phyloP scores from a whole-genome alignment of 176 grass and related monocot genomes.

The Pontederia crassipes region DNA sequence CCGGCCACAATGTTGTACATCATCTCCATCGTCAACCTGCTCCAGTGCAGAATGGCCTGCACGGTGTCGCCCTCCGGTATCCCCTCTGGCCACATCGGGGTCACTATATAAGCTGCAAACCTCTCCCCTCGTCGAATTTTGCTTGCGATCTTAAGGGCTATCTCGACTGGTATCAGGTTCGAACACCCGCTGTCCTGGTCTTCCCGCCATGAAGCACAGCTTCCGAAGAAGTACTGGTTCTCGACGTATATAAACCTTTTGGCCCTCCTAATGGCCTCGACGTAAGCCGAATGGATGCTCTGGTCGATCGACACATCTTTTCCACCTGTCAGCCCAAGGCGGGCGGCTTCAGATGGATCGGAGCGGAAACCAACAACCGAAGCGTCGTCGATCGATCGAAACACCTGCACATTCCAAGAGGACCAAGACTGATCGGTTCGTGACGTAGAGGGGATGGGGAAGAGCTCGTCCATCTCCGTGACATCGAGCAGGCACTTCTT shows the following conservation, averaged over 20 bases:
- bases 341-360: slow-evolving; percentile 25
- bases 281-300: slow-evolving; percentile 59
- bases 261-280: slow-evolving; percentile 73
- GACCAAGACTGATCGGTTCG: slow-evolving; percentile 12
- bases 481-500: slow-evolving; percentile 40
- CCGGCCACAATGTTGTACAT: slow-evolving; percentile 24
- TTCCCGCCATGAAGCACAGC: slow-evolving; percentile 60
- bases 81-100: slow-evolving; percentile 91
- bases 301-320: slow-evolving; percentile 61
- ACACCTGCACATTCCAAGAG: slow-evolving; percentile 95
- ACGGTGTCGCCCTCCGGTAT: slow-evolving; percentile 39
- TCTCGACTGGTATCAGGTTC: slow-evolving; percentile 74
- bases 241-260: slow-evolving; percentile 78
- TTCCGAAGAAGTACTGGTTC: slow-evolving; percentile 95
- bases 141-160: slow-evolving; percentile 67
- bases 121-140: slow-evolving; percentile 53
- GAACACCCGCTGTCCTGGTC: slow-evolving; percentile 52
- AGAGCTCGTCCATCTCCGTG: not conserved
- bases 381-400: slow-evolving; percentile 81
- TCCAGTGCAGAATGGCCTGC: slow-evolving; percentile 75
- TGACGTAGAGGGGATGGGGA: slow-evolving; percentile 22
- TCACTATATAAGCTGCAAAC: slow-evolving; percentile 70
- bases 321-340: slow-evolving; percentile 44
- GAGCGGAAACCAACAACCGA: slow-evolving; percentile 61
- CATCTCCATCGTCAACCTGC: slow-evolving; percentile 20